These are phyloP conservation scores for Cucurbita argyrosperma DNA, from an alignment of 306 rosid genomes.

Conservation along the genomic window DNA sequence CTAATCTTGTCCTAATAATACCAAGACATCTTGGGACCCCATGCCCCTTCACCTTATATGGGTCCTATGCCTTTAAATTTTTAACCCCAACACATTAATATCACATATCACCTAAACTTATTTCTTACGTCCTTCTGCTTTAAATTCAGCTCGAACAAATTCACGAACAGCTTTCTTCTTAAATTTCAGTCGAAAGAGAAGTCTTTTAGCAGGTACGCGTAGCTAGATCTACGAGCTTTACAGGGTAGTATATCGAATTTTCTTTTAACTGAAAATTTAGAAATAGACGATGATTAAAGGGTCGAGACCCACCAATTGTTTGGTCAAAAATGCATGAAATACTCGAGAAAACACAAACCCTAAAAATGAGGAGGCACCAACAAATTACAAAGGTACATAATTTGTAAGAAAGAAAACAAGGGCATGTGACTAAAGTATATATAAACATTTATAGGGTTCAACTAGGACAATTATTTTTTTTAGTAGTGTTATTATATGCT, in stretches of 20 bases:
- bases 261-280: background rate
- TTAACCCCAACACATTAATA: background rate
- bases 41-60: constrained; percentile 19
- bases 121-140: background rate
- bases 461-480: constrained; percentile 3
- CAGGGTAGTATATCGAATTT: no score
- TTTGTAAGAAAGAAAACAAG: background rate
- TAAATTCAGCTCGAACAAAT: background rate
- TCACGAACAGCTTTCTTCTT: background rate
- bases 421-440: background rate
- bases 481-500: background rate
- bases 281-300: background rate
- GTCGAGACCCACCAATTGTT: constrained; percentile 1
- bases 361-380: background rate
- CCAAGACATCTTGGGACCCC: constrained; percentile 73
- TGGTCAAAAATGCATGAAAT: background rate
- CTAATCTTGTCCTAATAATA: constrained; percentile 77
- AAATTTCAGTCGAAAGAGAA: no score
- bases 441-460: background rate
- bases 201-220: no score
- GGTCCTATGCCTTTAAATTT: constrained; percentile 8
- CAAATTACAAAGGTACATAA: constrained; percentile 8
- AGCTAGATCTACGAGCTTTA: no score
- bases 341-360: constrained; percentile 1
- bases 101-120: background rate